These are phyloP conservation scores for Pelargonium cotyledonis DNA, from an alignment of 441 rosid species.

Conservation along the genomic window DNA sequence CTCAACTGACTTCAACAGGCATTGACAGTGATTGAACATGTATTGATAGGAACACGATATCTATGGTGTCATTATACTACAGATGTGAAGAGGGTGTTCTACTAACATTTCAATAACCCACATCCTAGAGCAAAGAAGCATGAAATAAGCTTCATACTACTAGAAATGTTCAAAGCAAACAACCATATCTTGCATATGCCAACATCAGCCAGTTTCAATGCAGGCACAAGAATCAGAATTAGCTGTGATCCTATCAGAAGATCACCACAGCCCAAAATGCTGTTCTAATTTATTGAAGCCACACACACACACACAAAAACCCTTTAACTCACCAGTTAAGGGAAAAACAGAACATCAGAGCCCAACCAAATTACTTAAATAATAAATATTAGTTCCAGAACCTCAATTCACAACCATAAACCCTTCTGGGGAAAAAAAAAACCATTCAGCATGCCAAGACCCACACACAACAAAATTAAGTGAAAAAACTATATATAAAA, in stretches of 20 bases:
- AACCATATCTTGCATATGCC: neutral
- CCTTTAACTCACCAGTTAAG: neutral
- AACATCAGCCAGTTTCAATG: neutral
- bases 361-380: neutral
- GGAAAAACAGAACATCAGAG: neutral
- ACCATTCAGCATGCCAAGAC: neutral
- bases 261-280: neutral
- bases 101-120: neutral
- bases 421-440: neutral
- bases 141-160: neutral
- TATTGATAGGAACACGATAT: neutral
- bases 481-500: neutral
- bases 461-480: neutral
- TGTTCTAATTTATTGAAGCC: neutral
- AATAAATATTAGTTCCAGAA: neutral
- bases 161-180: neutral
- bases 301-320: neutral
- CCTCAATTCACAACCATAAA: conserved; percentile 2
- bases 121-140: neutral
- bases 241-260: neutral
- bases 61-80: neutral
- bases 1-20: neutral
- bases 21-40: neutral
- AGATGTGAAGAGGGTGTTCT: neutral
- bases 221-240: neutral